Conservation (phyloP, 2,329 filamentous ascomycete species). For the Neurospora crassa region DNA sequence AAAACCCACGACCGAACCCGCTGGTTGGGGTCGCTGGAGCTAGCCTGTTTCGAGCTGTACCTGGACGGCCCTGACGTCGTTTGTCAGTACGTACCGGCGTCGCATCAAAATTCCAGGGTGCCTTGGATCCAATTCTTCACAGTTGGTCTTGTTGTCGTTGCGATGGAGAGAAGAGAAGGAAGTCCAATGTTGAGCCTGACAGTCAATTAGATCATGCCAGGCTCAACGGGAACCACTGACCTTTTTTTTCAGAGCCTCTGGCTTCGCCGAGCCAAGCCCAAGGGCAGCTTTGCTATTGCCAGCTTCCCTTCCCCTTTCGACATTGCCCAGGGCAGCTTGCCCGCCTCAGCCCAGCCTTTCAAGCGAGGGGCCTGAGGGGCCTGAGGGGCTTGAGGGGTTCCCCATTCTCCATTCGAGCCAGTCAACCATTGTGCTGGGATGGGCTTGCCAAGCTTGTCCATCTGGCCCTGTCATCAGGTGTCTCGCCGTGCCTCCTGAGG, state of each 20-base stretch:
- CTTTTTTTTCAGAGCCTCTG: neutral
- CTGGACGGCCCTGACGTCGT: conserved; percentile 15
- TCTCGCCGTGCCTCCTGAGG: neutral
- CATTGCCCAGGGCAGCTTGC: neutral
- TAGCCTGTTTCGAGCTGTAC: conserved; percentile 8
- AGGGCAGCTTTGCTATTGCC: neutral
- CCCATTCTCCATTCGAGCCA: neutral
- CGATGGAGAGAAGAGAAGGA: neutral
- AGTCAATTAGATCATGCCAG: neutral
- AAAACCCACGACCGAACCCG: neutral
- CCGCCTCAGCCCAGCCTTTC: neutral
- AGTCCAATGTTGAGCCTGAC: neutral
- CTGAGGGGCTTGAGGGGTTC: neutral
- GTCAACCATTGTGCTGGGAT: neutral
- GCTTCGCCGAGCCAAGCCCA: neutral
- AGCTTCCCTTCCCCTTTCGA: neutral
- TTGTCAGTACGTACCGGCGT: neutral
- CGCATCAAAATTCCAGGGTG: neutral
- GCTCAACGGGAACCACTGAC: neutral
- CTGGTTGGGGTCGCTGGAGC: conserved; percentile 1
- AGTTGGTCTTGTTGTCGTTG: neutral
- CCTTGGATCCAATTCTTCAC: neutral
- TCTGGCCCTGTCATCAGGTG: neutral
- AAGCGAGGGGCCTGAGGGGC: neutral
- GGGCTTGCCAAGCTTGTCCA: neutral